Evolutionary conservation across 225 moss, liverwort and hornwort genomes (phyloP).

Genomic region (Pseudisothecium myosuroides): DNA sequence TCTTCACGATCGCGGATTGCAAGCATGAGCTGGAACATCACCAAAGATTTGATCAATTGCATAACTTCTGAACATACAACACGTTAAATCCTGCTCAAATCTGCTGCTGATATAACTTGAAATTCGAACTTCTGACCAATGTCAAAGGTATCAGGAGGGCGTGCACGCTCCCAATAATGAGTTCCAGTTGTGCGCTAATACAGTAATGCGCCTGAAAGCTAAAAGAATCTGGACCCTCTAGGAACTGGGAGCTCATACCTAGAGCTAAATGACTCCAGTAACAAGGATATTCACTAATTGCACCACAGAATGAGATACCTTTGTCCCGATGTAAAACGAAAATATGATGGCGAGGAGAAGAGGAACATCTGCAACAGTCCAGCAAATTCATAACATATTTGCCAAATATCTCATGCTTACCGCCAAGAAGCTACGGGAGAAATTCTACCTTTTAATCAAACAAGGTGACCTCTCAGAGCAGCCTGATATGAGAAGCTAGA

Average conservation of each 20-base stretch:
- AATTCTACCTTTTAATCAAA: neutral
- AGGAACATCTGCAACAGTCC: constrained; percentile 52
- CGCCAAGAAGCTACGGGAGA: neutral
- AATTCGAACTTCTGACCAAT: neutral
- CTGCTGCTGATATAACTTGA: neutral
- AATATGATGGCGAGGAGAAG: constrained; percentile 61
- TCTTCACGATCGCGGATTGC: constrained; percentile 19
- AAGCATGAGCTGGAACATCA: constrained; percentile 37
- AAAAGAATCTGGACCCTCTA: neutral
- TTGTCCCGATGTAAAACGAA: constrained; percentile 78
- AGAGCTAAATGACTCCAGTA: neutral
- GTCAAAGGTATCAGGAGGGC: neutral
- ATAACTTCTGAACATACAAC: neutral
- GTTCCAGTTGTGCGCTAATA: neutral
- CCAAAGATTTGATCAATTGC: neutral
- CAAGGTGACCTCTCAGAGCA: neutral
- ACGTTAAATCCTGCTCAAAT: neutral
- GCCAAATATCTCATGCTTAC: neutral
- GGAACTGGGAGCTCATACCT: neutral
- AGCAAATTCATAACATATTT: neutral
- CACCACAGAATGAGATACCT: constrained; percentile 33
- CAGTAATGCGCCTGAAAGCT: neutral
- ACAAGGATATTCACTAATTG: neutral
- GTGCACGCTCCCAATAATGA: neutral
- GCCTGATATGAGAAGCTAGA: neutral